Conservation (phyloP, 2,329 filamentous ascomycete genomes). For the Aspergillus niger region DNA sequence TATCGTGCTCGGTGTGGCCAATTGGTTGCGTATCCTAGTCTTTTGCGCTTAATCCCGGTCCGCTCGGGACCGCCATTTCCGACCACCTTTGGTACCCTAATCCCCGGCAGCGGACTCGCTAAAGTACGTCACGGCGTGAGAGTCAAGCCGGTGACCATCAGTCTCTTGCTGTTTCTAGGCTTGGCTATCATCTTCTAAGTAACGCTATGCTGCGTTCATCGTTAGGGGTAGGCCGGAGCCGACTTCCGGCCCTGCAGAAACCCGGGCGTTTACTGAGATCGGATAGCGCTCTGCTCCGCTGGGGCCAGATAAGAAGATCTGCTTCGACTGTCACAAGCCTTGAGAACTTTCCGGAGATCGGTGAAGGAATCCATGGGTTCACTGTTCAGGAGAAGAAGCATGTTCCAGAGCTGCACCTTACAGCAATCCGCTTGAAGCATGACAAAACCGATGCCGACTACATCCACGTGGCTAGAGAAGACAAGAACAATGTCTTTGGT, state of each 20-base stretch:
- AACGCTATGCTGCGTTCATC: slow-evolving; percentile 38
- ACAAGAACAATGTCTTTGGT: slow-evolving; percentile 99
- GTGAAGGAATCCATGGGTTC: slow-evolving; percentile 90
- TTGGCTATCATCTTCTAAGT: background rate
- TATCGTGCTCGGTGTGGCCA: background rate
- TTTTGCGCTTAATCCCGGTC: slow-evolving; percentile 11
- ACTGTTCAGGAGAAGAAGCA: slow-evolving; percentile 86
- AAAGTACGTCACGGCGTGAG: background rate
- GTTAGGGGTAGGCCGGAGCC: slow-evolving; percentile 29
- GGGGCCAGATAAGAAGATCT: slow-evolving; percentile 22
- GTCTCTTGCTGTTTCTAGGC: background rate
- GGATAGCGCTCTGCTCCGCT: slow-evolving; percentile 18
- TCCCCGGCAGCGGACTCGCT: slow-evolving; percentile 5
- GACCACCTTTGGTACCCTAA: slow-evolving; percentile 11
- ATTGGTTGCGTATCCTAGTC: background rate
- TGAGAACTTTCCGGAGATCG: slow-evolving; percentile 72
- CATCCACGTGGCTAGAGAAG: slow-evolving; percentile 89
- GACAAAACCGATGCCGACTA: slow-evolving; percentile 96
- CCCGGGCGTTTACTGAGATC: slow-evolving; percentile 25
- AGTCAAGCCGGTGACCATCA: background rate
- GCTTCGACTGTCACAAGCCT: slow-evolving; percentile 72
- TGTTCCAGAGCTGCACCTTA: slow-evolving; percentile 90
- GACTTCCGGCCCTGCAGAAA: slow-evolving; percentile 25
- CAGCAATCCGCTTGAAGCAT: slow-evolving; percentile 85
- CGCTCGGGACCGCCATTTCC: slow-evolving; percentile 12